These are phyloP conservation scores for Misopates orontium DNA, from an alignment of 257 asterid genomes.

Conservation along the genomic window DNA sequence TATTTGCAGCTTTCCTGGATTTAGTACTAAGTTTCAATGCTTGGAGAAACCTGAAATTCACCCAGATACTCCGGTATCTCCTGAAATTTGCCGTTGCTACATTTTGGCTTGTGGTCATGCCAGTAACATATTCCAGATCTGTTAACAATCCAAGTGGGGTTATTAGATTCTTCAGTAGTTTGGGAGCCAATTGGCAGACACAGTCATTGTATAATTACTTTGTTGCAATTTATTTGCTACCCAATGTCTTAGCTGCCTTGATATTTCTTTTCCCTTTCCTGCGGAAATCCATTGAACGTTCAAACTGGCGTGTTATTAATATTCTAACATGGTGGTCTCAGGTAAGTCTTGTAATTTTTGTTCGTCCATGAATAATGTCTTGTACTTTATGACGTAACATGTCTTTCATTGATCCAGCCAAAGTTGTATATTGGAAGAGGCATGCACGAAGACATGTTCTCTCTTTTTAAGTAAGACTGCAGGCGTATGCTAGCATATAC, in stretches of 20 bases:
- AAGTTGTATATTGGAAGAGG: constrained; percentile 97
- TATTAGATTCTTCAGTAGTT: constrained; percentile 59
- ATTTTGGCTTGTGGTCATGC: constrained; percentile 90
- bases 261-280: constrained; percentile 77
- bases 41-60: constrained; percentile 81
- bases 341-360: constrained; percentile 42
- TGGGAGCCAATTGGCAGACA: constrained; percentile 72
- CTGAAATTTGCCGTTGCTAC: constrained; percentile 77
- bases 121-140: constrained; percentile 76
- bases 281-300: constrained; percentile 80
- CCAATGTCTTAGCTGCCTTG: constrained; percentile 75
- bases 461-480: constrained; percentile 84
- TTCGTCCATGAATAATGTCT: constrained; percentile 13
- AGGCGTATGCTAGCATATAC: background rate
- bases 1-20: constrained; percentile 84
- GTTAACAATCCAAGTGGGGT: constrained; percentile 81
- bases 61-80: constrained; percentile 85
- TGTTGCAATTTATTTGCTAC: constrained; percentile 80
- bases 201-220: constrained; percentile 73
- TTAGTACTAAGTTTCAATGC: constrained; percentile 75
- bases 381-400: constrained; percentile 27
- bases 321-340: constrained; percentile 98
- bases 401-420: constrained; percentile 54
- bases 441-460: constrained; percentile 91
- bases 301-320: constrained; percentile 66